phyloP scores from a whole-genome alignment of 805 yeast genomes.

The Spathaspora arborariae region DNA sequence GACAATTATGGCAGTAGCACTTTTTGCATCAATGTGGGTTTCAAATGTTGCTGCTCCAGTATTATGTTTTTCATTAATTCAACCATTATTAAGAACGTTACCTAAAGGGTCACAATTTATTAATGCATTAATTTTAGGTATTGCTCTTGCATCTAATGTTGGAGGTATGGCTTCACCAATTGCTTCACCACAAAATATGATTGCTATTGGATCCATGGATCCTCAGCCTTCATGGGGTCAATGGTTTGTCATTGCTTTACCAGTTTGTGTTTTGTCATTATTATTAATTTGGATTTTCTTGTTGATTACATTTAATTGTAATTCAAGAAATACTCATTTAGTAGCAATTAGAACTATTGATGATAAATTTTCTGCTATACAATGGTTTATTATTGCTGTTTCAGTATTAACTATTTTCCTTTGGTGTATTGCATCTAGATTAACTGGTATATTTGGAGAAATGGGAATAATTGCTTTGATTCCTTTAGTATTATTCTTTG shows the following conservation, averaged over 20 bases:
- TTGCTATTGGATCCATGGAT: conserved; percentile 49
- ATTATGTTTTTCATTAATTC: conserved; percentile 47
- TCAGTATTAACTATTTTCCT: conserved; percentile 69
- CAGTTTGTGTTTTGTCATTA: conserved; percentile 40
- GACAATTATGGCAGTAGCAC: conserved; percentile 48
- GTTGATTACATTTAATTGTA: conserved; percentile 54
- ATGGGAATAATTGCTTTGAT: conserved; percentile 95
- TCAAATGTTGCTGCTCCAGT: conserved; percentile 58
- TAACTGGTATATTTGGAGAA: conserved; percentile 78
- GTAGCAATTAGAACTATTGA: conserved; percentile 55
- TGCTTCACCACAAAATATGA: conserved; percentile 53
- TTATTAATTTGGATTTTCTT: conserved; percentile 45
- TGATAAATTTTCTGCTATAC: conserved; percentile 68
- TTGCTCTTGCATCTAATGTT: conserved; percentile 49
- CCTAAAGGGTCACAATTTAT: conserved; percentile 39
- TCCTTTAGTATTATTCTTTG: conserved; percentile 89
- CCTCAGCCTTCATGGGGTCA: conserved; percentile 56
- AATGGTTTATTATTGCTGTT: conserved; percentile 69
- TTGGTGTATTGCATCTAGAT: conserved; percentile 85
- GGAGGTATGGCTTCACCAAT: conserved; percentile 58
- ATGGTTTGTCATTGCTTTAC: conserved; percentile 52
- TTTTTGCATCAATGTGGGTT: conserved; percentile 56
- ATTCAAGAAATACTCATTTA: conserved; percentile 42
- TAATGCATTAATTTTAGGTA: conserved; percentile 41
- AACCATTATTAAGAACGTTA: conserved; percentile 44